Conservation (phyloP, 1,139 yeast genomes). For the Geotrichum restrictum region DNA sequence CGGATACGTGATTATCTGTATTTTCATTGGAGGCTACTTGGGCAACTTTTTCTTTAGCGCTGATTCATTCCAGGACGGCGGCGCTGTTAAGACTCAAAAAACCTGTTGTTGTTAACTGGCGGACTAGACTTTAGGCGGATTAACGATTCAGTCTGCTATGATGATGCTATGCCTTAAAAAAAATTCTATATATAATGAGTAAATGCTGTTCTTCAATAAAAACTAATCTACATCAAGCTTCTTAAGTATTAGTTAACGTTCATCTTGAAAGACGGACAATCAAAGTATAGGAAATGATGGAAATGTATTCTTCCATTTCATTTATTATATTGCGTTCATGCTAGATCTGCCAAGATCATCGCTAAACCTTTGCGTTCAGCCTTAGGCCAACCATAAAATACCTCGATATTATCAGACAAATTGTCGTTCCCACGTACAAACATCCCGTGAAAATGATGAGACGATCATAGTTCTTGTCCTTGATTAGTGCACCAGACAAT, state of each 20-base stretch:
- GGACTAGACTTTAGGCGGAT: too few relatives aligned
- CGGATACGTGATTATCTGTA: conserved; percentile 61
- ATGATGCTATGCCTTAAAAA: neutral
- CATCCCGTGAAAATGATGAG: conserved; percentile 43
- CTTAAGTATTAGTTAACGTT: too few relatives aligned
- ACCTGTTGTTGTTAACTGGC: conserved; percentile 22
- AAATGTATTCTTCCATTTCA: too few relatives aligned
- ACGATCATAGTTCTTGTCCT: conserved; percentile 37
- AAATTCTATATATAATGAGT: neutral
- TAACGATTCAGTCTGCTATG: neutral
- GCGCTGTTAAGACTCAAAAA: conserved; percentile 16
- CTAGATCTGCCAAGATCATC: too few relatives aligned
- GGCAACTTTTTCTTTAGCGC: conserved; percentile 46
- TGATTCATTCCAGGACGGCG: conserved; percentile 13
- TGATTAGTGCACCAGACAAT: conserved; percentile 49
- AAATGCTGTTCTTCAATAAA: too few relatives aligned
- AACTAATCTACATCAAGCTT: too few relatives aligned
- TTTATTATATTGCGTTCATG: too few relatives aligned
- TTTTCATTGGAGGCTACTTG: conserved; percentile 58
- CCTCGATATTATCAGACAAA: conserved; percentile 38
- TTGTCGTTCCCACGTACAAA: conserved; percentile 37
- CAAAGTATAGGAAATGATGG: too few relatives aligned
- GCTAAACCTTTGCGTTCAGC: neutral
- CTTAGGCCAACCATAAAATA: conserved; percentile 18
- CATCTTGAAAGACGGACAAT: too few relatives aligned